Base-by-base conservation (phyloP, 2,329 filamentous ascomycete species). In the Tolypocladium album region DNA sequence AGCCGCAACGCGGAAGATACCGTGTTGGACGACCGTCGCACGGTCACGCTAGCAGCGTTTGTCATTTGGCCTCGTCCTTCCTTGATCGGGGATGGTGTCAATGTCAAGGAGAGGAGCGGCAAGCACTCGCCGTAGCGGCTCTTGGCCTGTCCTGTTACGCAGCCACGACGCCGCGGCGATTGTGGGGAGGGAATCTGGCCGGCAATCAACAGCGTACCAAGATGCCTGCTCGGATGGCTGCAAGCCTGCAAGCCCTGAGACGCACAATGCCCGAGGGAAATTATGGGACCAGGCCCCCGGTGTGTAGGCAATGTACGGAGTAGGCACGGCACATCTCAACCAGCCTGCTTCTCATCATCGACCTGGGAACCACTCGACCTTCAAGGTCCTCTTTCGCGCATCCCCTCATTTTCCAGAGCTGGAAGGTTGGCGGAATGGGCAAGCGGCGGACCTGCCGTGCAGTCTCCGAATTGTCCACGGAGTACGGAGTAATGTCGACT, bases 1-100 rank as follows among this genome's bases (percentile, higher is more conserved):
- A 36, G 17, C 58, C 58, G 40, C 40, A 43, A 34, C 39, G 55
- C 60, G 60, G 60, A 59, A 61, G 53, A 61, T 59, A 59, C 60
- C 60, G 57, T 50, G 22, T 15, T 31, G 24, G 40, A 24, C 22
- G 31, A 47, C 60, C 53, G 60, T 61, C 60, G 60, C 60, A 57
- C 55, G 57, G 39, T 50, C 24, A 45, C 52, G 39, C 56, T 50
- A 31, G 42, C 20, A 24, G 42, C 42, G 42, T 42, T 58, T 58
- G 56, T 58, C 36, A 56, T 56, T 36, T 13, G 31, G 50, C 20
- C 20, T n/a, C 39, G 24, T 13, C 55, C 39, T 56, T 34, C 22
- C 42, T 57, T 7, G 12, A 50, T 59, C 20, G 45, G 55, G 58
- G 22, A 52, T 60, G 56, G 58, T 15, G 39, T 31, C 7, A 31